These are phyloP conservation scores for Coniochaeta hoffmannii DNA, from an alignment of 2,329 filamentous ascomycete species.

Conservation along the genomic window DNA sequence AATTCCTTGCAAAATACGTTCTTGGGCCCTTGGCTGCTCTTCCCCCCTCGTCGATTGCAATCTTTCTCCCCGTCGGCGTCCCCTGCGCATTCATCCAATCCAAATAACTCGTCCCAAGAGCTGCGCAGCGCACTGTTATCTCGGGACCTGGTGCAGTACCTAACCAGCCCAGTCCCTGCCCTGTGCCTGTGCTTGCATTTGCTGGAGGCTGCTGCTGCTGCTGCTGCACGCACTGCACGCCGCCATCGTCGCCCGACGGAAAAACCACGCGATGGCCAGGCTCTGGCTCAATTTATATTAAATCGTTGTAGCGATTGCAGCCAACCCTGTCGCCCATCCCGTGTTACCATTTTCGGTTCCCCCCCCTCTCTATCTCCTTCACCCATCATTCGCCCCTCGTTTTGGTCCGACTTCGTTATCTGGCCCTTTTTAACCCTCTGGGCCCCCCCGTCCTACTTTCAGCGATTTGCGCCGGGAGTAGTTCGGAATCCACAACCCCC, in stretches of 20 bases:
- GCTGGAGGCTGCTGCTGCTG: no score
- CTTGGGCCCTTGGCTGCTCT: neutral
- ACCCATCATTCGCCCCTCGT: neutral
- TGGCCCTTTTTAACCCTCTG: neutral
- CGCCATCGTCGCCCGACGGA: neutral
- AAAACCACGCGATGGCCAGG: slow-evolving; percentile 3
- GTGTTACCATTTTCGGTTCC: neutral
- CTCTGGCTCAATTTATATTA: slow-evolving; percentile 3
- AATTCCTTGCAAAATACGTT: neutral
- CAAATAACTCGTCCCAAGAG: neutral
- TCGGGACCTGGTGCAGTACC: neutral
- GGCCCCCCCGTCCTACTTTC: slow-evolving; percentile 1
- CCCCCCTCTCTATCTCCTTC: slow-evolving; percentile 3
- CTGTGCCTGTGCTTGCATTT: neutral
- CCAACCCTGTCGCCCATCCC: neutral
- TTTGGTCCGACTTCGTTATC: neutral
- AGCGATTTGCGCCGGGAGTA: neutral
- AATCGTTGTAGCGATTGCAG: neutral
- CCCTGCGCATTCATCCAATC: neutral
- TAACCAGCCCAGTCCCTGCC: neutral
- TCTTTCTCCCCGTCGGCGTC: neutral
- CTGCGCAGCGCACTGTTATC: neutral
- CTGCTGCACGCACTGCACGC: neutral
- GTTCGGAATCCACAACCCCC: slow-evolving; percentile 11
- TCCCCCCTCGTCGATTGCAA: neutral